A percentile compares a stretch with the other conserved stretches of the same genome.
Conservation (phyloP, 1,284 basidiomycete genomes). For the Mycena sp. region DNA sequence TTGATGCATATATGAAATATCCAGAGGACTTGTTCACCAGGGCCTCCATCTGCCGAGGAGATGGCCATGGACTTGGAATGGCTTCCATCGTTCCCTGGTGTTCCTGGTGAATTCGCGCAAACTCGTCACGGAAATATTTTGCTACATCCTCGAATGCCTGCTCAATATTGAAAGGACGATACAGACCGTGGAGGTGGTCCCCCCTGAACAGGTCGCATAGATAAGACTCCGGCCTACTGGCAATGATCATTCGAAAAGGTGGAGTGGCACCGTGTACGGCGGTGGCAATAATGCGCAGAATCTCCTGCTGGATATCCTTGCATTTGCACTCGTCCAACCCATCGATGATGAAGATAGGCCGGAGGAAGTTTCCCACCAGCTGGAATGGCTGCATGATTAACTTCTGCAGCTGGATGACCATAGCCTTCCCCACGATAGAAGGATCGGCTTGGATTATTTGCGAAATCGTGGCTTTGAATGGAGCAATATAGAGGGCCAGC, state of each 20-base stretch:
- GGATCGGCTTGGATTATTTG: background rate
- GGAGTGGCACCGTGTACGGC: background rate
- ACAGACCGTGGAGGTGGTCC: background rate
- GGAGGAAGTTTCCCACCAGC: background rate
- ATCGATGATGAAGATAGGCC: background rate
- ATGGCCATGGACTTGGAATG: background rate
- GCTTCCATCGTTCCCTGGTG: background rate
- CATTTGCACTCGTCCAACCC: slow-evolving; percentile 1
- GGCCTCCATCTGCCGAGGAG: background rate
- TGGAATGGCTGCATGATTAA: background rate
- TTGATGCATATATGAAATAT: slow-evolving; percentile 10
- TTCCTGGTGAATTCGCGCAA: background rate
- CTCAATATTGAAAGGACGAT: background rate
- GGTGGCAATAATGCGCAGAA: background rate
- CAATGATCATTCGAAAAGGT: background rate
- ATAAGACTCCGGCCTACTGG: background rate
- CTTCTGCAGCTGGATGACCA: background rate
- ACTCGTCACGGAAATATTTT: background rate
- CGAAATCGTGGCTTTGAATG: background rate
- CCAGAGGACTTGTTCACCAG: slow-evolving; percentile 3
- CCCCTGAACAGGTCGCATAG: background rate
- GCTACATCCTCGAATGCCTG: background rate
- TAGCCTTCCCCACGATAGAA: background rate
- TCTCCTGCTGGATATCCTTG: background rate
- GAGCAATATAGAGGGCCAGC: background rate